Conservation (phyloP, 164 flowering plant genomes). For the Umbellularia californica region DNA sequence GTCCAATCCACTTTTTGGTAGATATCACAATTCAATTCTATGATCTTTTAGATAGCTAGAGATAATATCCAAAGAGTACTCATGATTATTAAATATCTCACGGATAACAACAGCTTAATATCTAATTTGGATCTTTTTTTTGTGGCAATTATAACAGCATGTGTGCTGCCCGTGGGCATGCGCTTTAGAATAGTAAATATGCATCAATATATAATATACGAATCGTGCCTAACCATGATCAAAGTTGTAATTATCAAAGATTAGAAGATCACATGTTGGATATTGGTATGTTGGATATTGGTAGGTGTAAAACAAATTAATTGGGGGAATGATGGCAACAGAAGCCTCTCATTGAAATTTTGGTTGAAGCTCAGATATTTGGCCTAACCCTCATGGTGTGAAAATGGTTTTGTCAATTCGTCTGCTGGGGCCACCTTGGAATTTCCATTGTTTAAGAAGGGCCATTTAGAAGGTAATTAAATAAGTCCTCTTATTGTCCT, state of each 20-base stretch:
- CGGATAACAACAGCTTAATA: slow-evolving; percentile 1
- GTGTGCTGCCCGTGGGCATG: neutral
- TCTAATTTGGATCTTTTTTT: slow-evolving; percentile 2
- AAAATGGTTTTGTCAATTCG: neutral
- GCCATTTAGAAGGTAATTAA: no score
- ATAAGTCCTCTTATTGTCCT: no score
- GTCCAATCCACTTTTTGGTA: neutral
- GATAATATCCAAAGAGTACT: neutral
- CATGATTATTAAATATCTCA: neutral
- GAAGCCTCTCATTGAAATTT: neutral
- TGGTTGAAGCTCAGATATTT: neutral
- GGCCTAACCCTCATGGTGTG: neutral
- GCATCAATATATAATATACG: neutral
- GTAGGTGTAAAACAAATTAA: neutral
- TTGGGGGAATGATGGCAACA: neutral
- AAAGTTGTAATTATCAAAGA: neutral
- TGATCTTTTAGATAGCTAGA: neutral
- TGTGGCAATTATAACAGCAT: neutral
- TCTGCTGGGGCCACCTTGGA: neutral
- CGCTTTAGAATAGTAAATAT: neutral
- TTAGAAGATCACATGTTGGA: neutral
- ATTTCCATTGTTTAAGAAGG: neutral
- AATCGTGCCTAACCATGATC: neutral
- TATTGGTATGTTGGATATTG: neutral
- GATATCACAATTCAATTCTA: neutral